Evolutionary conservation across 1,284 basidiomycete genomes (phyloP), one percentile per base, ranked within the genome.

Genomic region (Cryptococcus neoformans): DNA sequence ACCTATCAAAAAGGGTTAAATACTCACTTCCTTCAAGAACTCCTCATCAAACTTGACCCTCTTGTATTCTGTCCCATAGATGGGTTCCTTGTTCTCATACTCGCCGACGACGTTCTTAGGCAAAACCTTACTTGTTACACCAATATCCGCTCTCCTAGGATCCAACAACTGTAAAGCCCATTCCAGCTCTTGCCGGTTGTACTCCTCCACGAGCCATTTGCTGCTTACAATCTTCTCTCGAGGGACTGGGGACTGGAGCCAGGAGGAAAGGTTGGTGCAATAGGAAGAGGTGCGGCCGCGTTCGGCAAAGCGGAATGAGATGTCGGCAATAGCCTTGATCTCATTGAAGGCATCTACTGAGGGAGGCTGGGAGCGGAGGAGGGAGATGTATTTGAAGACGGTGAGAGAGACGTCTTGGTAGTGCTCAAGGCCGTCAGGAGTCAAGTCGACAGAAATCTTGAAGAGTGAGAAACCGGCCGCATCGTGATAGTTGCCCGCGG

Each of bases 241-340:
- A n/a, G 93, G 90, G 47, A 82, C 86, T 83, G 50, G 76, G 42
- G 62, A 54, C 58, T 75, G 85, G 84, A 98, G 86, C 68, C 84
- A 84, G 62, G 88, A 85, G 0, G 92, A 78, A 14, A 97, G 81
- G 72, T 83, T 84, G 9, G 88, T 86, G 4, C 89, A 90, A 73
- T 97, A 96, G 58, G 84, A 81, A 49, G 92, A 87, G 0, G 92
- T 87, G 16, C 85, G 74, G 14, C 75, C 81, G 76, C 96, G 93
- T 76, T 99, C 95, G 52, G 87, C 83, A 75, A 96, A 99, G 40
- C 87, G 84, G 82, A 97, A 99, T 28, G 84, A 84, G 38, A 88
- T 89, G 38, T 84, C 80, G 37, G 87, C 84, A 44, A 99, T 82
- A 44, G 83, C 81, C 49, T 85, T 83, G 55, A 88, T 83, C 76